Conservation (phyloP, 2,329 filamentous ascomycete species). For the Madurella fahalii region DNA sequence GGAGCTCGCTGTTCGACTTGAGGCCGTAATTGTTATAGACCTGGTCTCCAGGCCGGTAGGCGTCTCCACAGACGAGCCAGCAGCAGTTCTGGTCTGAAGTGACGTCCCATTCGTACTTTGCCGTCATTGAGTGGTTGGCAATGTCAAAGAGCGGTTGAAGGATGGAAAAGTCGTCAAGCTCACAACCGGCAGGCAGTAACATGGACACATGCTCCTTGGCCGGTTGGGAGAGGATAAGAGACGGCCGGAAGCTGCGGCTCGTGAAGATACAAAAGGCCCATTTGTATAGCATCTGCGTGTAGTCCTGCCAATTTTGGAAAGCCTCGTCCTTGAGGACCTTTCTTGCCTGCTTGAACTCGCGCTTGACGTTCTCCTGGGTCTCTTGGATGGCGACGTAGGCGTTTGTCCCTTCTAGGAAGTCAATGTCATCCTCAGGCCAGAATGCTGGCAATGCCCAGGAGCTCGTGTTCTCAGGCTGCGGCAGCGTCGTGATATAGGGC, state of each 20-base stretch:
- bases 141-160: conserved; percentile 69
- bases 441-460: conserved; percentile 57
- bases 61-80: conserved; percentile 39
- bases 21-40: conserved; percentile 68
- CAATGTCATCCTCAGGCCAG: conserved; percentile 58
- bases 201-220: conserved; percentile 30
- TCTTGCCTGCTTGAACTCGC: conserved; percentile 44
- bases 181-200: conserved; percentile 34
- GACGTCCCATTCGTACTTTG: conserved; percentile 56
- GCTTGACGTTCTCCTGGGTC: conserved; percentile 44
- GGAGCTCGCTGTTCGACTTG: conserved; percentile 69
- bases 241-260: conserved; percentile 61
- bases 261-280: conserved; percentile 65
- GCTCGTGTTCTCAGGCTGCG: conserved; percentile 51
- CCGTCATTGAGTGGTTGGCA: conserved; percentile 63
- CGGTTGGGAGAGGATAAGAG: conserved; percentile 46
- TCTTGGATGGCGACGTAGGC: conserved; percentile 46
- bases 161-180: conserved; percentile 60
- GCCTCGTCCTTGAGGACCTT: conserved; percentile 34
- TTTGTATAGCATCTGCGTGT: conserved; percentile 51
- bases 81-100: conserved; percentile 38
- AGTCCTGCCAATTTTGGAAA: conserved; percentile 31
- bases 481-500: conserved; percentile 63
- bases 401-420: conserved; percentile 53
- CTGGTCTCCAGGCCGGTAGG: conserved; percentile 50